These are phyloP conservation scores for Fraxinus dipetala DNA, from an alignment of 305 asterid genomes.

Conservation along the genomic window DNA sequence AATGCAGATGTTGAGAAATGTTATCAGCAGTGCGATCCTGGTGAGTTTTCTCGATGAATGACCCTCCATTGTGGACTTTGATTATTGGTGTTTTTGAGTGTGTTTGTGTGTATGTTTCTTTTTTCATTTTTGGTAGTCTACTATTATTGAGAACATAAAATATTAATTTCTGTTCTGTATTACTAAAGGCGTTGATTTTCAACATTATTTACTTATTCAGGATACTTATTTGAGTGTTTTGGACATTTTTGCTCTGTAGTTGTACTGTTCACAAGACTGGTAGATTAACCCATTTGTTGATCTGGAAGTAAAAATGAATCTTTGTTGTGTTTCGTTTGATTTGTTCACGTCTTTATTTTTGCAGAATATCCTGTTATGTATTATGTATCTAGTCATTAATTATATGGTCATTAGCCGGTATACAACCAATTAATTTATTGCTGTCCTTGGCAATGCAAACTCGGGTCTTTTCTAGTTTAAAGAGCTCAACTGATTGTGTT, in stretches of 20 bases:
- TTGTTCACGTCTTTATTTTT: not conserved
- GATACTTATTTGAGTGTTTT: not conserved
- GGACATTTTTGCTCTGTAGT: not conserved
- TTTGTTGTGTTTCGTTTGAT: not conserved
- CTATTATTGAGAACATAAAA: not conserved
- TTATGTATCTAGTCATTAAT: not conserved
- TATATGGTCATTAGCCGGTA: not conserved
- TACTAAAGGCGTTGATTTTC: not conserved
- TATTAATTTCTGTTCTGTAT: not conserved
- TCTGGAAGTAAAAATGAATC: not conserved
- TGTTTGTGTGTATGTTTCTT: not conserved
- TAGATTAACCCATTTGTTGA: not conserved
- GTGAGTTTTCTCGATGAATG: conserved; percentile 24
- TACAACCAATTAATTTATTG: not conserved
- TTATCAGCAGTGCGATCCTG: conserved; percentile 39
- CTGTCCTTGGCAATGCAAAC: not conserved
- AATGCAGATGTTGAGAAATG: conserved; percentile 40
- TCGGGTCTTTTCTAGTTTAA: not conserved
- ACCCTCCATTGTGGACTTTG: not conserved
- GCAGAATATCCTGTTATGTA: not conserved
- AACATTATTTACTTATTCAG: not conserved
- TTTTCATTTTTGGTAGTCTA: not conserved
- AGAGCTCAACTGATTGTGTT: not conserved
- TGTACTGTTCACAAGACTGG: not conserved
- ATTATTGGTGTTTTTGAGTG: not conserved